Base-by-base conservation (phyloP, 495 filamentous ascomycete species). In the Xylaria curta region DNA sequence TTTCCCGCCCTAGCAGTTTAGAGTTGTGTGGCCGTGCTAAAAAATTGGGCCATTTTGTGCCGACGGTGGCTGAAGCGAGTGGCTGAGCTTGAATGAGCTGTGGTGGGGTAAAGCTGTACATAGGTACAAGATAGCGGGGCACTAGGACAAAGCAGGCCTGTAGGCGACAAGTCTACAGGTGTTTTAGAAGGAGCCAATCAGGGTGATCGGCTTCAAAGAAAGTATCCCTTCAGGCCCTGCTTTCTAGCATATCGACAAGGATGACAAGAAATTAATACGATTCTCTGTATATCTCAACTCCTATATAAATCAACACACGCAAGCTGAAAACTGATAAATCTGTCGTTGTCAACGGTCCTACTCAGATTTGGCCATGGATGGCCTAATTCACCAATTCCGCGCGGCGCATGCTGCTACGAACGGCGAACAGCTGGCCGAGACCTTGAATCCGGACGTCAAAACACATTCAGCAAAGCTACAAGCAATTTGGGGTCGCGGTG, bases 361-460 rank as follows among this genome's bases (percentile, higher is more conserved):
- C 24, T 40, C 68, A 24, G 17, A 66, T 33, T 44, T 38, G 66
- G 78, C 68, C 67, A 95, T 96, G 93, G 86, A 91, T 72, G 76
- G 82, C 26, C 74, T 92, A 28, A 87, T 91, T 56, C 73, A 76
- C 21, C 87, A 91, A 36, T 96, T 94, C 77, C 84, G 81, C 58
- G 78, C 83, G 42, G 90, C 91, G 42, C 85, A 90, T 70, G 74
- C 76, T 17, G 76, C 77, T 12, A 80, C 84, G 31, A 85, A 91
- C 71, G 93, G 93, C 63, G 88, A 89, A 74, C 82, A 78, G 36
- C 87, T 97, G 19, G 89, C 93, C 44, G 82, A 86, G 58, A 91
- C 92, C 15, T 81, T 97, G 65, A 90, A 86, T 4, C 94, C 94
- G 49, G 83, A 90, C 68, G 76, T 88, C 33, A 84, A 91, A 15